These are phyloP conservation scores for Ophiocordyceps unilateralis DNA, from an alignment of 2,329 filamentous ascomycete genomes.

Conservation along the genomic window DNA sequence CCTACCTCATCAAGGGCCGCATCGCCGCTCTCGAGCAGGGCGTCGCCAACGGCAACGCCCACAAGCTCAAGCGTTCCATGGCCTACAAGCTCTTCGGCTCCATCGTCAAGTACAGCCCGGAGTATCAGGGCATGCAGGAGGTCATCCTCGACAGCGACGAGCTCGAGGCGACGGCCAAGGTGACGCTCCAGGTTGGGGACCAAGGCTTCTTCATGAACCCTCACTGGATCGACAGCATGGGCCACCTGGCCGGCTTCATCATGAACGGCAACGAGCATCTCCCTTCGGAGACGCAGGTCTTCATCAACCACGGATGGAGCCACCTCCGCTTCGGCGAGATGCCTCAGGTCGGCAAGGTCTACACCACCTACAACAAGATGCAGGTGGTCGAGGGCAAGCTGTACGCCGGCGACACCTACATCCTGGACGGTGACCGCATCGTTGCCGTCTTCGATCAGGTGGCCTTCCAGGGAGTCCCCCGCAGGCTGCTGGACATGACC, in stretches of 20 bases:
- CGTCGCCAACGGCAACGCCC: slow-evolving; percentile 21
- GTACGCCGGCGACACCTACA: slow-evolving; percentile 32
- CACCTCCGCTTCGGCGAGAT: slow-evolving; percentile 8
- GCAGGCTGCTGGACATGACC: background rate
- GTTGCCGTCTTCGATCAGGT: slow-evolving; percentile 40
- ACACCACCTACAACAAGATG: slow-evolving; percentile 40
- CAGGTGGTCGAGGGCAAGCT: slow-evolving; percentile 28
- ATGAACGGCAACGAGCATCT: slow-evolving; percentile 37
- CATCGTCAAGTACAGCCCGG: slow-evolving; percentile 37
- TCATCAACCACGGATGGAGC: slow-evolving; percentile 43
- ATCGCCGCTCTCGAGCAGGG: slow-evolving; percentile 16
- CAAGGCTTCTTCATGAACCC: slow-evolving; percentile 1
- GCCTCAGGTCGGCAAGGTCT: slow-evolving; percentile 8
- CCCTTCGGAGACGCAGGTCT: slow-evolving; percentile 39
- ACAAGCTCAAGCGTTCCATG: slow-evolving; percentile 12
- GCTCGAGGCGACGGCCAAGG: slow-evolving; percentile 18
- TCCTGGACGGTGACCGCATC: slow-evolving; percentile 23
- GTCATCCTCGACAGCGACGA: slow-evolving; percentile 26
- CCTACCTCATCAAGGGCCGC: slow-evolving; percentile 45
- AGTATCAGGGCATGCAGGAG: slow-evolving; percentile 40
- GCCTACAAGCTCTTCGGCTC: slow-evolving; percentile 47
- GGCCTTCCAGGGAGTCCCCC: slow-evolving; percentile 28
- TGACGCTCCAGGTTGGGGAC: slow-evolving; percentile 21
- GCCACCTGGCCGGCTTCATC: slow-evolving; percentile 43
- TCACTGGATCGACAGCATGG: slow-evolving; percentile 41